Base-by-base conservation (phyloP, 2,329 filamentous ascomycete species). In the Dactylonectria macrodidyma region DNA sequence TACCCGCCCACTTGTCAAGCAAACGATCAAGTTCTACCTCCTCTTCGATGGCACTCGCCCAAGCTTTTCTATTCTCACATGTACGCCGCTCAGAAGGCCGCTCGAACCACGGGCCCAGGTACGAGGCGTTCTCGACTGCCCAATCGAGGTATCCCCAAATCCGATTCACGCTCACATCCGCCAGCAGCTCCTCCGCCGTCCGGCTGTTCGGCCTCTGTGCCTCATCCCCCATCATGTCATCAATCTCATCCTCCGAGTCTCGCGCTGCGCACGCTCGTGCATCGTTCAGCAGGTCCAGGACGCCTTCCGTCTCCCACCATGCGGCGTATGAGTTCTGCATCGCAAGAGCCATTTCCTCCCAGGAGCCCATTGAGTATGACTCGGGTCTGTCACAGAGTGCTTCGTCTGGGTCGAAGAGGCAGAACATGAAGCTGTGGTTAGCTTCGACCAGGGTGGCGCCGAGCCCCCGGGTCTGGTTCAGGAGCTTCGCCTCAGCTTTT, bases 61-160 rank as follows among this genome's bases (percentile, higher is more conserved):
- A 59, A 14, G 14, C n/a, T 30, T 51, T 46, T 34, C 16, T 34
- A 22, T 47, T 61, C n/a, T 54, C 33, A 12, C 51, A 24, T 14
- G n/a, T 19, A 36, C 55, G 57, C 8, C 26, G 61, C 36, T 60
- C 57, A 50, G 26, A 30, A 30, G 26, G 26, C 26, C 26, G 26
- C 26, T 30, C 26, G 3, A 7, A 30, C 26, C 26, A 30, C 7
- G 26, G 26, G 26, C 66, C 66, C 24, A 65, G 52, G 47, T 68
- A 65, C 24, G 56, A 65, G 34, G 55, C 51, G 16, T 68, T 52
- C 44, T 65, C 22, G 11, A 57, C 19, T 24, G 62, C 62, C 2
- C 2, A 62, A 34, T 58, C 66, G 33, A 68, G 22, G 24, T 57
- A 59, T 33, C 14, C 50, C 62, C 57, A 65, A 19, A 65, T 65